Evolutionary conservation across 768 basidiomycete genomes (phyloP).

Genomic region (Suillus clintonianus): DNA sequence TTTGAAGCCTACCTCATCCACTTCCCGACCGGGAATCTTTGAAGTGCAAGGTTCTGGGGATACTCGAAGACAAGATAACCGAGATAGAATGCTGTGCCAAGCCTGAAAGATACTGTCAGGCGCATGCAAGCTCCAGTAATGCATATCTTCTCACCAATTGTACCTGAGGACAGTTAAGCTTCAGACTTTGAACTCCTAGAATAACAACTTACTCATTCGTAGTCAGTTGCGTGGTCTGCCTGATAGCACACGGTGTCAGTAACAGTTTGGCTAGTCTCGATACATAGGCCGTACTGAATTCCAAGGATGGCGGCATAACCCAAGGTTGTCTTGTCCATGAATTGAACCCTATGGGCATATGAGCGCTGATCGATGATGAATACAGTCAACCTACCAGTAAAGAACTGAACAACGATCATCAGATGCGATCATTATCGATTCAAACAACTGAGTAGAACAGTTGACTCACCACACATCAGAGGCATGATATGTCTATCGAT

Average conservation of each 20-base stretch:
- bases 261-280: background rate
- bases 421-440: background rate
- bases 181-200: background rate
- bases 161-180: background rate
- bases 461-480: slow-evolving; percentile 59
- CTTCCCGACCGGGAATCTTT: slow-evolving; percentile 69
- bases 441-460: background rate
- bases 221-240: slow-evolving; percentile 57
- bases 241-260: slow-evolving; percentile 21
- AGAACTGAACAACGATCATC: slow-evolving; percentile 34
- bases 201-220: slow-evolving; percentile 52
- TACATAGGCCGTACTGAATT: slow-evolving; percentile 45
- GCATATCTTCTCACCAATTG: slow-evolving; percentile 3
- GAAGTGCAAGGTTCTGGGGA: slow-evolving; percentile 65
- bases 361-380: background rate
- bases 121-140: background rate
- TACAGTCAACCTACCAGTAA: slow-evolving; percentile 42
- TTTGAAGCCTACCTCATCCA: slow-evolving; percentile 63
- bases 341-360: slow-evolving; percentile 52
- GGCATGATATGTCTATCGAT: slow-evolving; percentile 65
- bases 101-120: slow-evolving; percentile 13
- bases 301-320: slow-evolving; percentile 65
- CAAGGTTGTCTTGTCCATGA: slow-evolving; percentile 70
- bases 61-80: slow-evolving; percentile 59
- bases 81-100: slow-evolving; percentile 68